A percentile compares a stretch with the other conserved stretches of the same genome.
Evolutionary conservation across 2,329 filamentous ascomycete genomes (phyloP).

Genomic region (Alternaria ethzedia): DNA sequence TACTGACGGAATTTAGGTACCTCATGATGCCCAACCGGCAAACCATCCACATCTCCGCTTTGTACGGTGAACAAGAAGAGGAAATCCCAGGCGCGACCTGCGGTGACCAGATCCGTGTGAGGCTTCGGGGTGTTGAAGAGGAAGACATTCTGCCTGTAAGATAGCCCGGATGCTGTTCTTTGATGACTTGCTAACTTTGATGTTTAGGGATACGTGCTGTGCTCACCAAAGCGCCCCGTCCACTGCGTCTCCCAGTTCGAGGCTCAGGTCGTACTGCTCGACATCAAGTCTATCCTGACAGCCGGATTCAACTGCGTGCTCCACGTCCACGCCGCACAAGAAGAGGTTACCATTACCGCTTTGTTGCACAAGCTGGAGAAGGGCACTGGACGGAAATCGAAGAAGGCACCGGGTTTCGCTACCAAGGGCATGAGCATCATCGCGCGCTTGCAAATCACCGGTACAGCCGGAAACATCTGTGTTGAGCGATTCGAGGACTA

Average conservation of each 20-base stretch:
- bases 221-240: slow-evolving; percentile 90
- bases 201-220: slow-evolving; percentile 77
- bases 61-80: slow-evolving; percentile 96
- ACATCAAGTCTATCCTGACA: slow-evolving; percentile 90
- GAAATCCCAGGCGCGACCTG: slow-evolving; percentile 82
- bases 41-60: slow-evolving; percentile 77
- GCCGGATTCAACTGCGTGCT: slow-evolving; percentile 98
- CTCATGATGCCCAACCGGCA: slow-evolving; percentile 97
- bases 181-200: background rate
- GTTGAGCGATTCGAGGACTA: slow-evolving; percentile 96
- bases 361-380: slow-evolving; percentile 95
- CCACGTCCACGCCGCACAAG: slow-evolving; percentile 95
- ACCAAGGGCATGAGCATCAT: slow-evolving; percentile 85
- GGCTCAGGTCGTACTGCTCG: slow-evolving; percentile 93
- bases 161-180: too few species aligned
- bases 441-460: slow-evolving; percentile 85
- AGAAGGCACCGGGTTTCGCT: slow-evolving; percentile 89
- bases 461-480: slow-evolving; percentile 85
- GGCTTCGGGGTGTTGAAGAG: slow-evolving; percentile 93
- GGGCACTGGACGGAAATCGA: slow-evolving; percentile 91
- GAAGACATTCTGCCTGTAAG: slow-evolving; percentile 85
- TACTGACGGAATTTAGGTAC: slow-evolving; percentile 71
- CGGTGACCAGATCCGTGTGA: slow-evolving; percentile 92
- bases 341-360: slow-evolving; percentile 90
- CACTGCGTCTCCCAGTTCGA: slow-evolving; percentile 91